Conservation (phyloP, 768 basidiomycete species). For the Calocybe gangraenosa region DNA sequence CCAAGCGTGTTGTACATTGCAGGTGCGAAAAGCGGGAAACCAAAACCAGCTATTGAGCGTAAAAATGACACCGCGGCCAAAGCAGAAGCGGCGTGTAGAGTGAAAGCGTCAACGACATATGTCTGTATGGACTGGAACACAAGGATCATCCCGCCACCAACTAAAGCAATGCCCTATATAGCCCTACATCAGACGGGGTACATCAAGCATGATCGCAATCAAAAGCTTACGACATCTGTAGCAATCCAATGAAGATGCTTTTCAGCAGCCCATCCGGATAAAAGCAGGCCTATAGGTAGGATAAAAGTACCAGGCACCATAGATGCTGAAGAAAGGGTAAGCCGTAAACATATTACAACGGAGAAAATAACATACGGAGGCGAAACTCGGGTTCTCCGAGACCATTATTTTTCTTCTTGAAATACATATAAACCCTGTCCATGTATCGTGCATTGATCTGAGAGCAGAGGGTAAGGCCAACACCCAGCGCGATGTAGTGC, state of each 20-base stretch:
- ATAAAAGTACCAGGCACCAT: slow-evolving; percentile 56
- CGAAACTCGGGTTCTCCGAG: slow-evolving; percentile 48
- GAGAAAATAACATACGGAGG: slow-evolving; percentile 32
- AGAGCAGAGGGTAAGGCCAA: slow-evolving; percentile 52
- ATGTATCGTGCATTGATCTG: slow-evolving; percentile 52
- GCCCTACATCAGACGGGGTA: background rate
- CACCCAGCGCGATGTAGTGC: slow-evolving; percentile 67
- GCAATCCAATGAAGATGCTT: slow-evolving; percentile 62
- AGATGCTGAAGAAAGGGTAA: slow-evolving; percentile 33
- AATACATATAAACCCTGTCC: slow-evolving; percentile 50
- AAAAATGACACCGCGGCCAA: slow-evolving; percentile 62
- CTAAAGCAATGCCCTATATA: slow-evolving; percentile 47
- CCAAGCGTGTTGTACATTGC: slow-evolving; percentile 63
- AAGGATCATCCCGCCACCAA: slow-evolving; percentile 57
- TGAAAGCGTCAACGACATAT: slow-evolving; percentile 66
- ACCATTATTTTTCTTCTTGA: slow-evolving; percentile 45
- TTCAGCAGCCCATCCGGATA: slow-evolving; percentile 69
- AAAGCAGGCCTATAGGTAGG: slow-evolving; percentile 63
- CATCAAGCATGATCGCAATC: background rate
- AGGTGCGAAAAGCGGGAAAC: slow-evolving; percentile 76
- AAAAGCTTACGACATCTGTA: slow-evolving; percentile 53
- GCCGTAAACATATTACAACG: background rate
- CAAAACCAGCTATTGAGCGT: slow-evolving; percentile 66
- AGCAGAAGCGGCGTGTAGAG: slow-evolving; percentile 67
- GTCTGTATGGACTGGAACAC: slow-evolving; percentile 60